A percentile compares a stretch with the other conserved stretches of the same genome.
phyloP scores from a whole-genome alignment of 2,329 filamentous ascomycete genomes.

The Colletotrichum noveboracense region DNA sequence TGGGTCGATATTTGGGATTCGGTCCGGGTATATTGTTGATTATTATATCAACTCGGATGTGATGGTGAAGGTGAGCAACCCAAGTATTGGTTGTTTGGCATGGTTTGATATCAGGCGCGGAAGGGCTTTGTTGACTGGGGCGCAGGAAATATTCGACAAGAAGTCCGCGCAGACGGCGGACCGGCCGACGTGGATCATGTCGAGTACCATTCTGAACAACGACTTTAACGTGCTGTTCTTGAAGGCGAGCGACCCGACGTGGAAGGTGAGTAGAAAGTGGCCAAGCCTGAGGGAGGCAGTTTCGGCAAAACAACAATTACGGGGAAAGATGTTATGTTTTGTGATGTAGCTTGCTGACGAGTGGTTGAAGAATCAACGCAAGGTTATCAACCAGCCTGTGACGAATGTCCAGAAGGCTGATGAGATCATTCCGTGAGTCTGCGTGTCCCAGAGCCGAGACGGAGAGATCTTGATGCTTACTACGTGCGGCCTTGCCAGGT shows the following conservation, averaged over 20 bases:
- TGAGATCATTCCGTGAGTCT: neutral
- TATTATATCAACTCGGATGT: neutral
- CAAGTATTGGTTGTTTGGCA: neutral
- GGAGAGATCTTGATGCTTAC: neutral
- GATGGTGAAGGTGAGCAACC: neutral
- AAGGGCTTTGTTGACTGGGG: neutral
- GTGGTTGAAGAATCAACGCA: neutral
- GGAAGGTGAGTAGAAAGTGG: neutral
- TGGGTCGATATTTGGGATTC: neutral
- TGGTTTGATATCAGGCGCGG: neutral
- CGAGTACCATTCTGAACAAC: neutral
- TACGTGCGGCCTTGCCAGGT: neutral
- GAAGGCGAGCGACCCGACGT: neutral
- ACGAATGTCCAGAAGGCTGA: neutral
- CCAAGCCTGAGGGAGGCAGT: accelerated
- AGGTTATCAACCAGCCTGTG: neutral
- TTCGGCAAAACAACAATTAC: accelerated
- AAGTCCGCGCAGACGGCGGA: neutral
- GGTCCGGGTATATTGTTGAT: slow-evolving; percentile 1
- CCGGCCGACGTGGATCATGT: slow-evolving; percentile 2
- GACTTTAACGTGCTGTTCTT: neutral
- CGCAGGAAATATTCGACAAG: neutral
- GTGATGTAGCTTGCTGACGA: accelerated
- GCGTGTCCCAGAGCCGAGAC: accelerated
- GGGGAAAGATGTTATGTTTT: neutral